A percentile compares a stretch with the other conserved stretches of the same genome.
Evolutionary conservation across 192 early-diverging fungal genomes (phyloP).

Genomic region (Backusella morwellensis): DNA sequence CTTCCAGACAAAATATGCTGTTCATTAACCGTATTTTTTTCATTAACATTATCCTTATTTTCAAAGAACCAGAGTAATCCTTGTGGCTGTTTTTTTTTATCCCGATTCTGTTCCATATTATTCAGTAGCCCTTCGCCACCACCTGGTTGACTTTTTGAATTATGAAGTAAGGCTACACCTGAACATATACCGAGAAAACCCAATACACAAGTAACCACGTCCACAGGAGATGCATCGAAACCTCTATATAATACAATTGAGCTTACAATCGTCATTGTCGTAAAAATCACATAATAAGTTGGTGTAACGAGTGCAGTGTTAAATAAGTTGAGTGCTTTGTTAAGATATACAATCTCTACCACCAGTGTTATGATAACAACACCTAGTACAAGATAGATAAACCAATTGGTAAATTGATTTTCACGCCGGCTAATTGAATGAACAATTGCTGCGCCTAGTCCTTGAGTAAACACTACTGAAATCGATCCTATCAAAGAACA

Average conservation of each 20-base stretch:
- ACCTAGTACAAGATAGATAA: conserved; percentile 77
- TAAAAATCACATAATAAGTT: conserved; percentile 96
- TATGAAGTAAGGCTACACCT: conserved; percentile 79
- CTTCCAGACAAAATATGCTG: background rate
- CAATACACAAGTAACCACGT: conserved; percentile 76
- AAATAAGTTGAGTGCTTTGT: conserved; percentile 94
- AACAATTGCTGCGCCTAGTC: conserved; percentile 82
- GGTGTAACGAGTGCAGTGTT: conserved; percentile 86
- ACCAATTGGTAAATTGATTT: conserved; percentile 81
- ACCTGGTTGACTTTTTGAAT: conserved; percentile 35
- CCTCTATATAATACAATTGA: conserved; percentile 86
- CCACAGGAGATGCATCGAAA: conserved; percentile 66
- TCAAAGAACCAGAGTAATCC: conserved; percentile 21
- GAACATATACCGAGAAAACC: conserved; percentile 92
- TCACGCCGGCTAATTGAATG: conserved; percentile 76
- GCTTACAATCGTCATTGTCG: conserved; percentile 86
- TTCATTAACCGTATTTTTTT: background rate
- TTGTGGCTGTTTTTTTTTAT: background rate
- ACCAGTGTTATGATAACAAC: conserved; percentile 76
- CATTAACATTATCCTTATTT: background rate
- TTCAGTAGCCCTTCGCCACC: background rate
- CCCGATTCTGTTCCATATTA: background rate
- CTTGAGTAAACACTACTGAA: conserved; percentile 88
- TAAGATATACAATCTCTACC: conserved; percentile 94
- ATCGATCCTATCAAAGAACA: conserved; percentile 92